A percentile compares a stretch with the other conserved stretches of the same genome.
Evolutionary conservation across 164 flowering plant genomes (phyloP).

Genomic region (Nymphaea colorata): DNA sequence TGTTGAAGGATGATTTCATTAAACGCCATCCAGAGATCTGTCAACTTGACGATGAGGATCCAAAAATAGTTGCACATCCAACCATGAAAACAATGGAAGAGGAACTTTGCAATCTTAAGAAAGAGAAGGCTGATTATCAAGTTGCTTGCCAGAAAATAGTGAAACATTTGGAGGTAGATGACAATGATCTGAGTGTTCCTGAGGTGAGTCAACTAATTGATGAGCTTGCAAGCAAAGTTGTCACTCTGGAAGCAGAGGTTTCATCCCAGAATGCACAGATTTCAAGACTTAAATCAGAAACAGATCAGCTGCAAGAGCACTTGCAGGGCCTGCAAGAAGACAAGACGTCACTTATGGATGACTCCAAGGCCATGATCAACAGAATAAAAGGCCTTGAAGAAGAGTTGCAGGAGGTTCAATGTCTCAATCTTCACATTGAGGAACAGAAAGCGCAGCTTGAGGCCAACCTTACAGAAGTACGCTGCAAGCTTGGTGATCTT

Average conservation of each 20-base stretch:
- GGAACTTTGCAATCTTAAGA: not conserved
- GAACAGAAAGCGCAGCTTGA: constrained; percentile 26
- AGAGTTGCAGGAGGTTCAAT: constrained; percentile 30
- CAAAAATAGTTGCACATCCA: not conserved
- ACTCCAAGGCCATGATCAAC: constrained; percentile 21
- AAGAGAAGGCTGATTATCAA: not conserved
- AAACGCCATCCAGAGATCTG: not conserved
- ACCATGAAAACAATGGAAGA: not conserved
- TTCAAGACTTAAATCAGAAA: constrained; percentile 47
- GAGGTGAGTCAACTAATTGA: constrained; percentile 75
- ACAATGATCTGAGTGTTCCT: constrained; percentile 24
- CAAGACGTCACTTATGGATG: constrained; percentile 18
- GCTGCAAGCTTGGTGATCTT: constrained; percentile 30
- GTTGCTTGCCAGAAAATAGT: not conserved
- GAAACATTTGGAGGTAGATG: not conserved
- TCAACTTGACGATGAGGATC: not conserved
- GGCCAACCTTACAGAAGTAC: constrained; percentile 35
- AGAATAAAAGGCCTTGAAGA: constrained; percentile 40
- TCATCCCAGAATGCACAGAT: constrained; percentile 64
- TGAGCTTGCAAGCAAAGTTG: constrained; percentile 63
- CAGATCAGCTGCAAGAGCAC: constrained; percentile 49
- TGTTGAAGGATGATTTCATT: not conserved
- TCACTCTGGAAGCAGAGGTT: constrained; percentile 40
- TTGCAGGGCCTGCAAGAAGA: constrained; percentile 49
- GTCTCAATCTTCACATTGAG: constrained; percentile 23